Conservation (phyloP, 306 rosid genomes). For the Astragalus membranaceus region DNA sequence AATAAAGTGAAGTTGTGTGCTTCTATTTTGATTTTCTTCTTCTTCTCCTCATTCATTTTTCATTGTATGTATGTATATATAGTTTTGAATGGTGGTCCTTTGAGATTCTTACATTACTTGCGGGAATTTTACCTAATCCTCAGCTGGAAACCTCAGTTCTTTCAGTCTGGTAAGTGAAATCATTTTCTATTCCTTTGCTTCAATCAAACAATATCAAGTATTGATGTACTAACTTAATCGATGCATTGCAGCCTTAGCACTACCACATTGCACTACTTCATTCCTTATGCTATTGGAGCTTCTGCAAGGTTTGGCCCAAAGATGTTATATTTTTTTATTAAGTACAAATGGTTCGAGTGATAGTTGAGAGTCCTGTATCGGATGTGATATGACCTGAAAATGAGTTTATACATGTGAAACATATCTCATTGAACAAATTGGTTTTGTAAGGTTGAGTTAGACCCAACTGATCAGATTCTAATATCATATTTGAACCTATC, state of each 20-base stretch:
- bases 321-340: not conserved
- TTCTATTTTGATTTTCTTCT: not conserved
- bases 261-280: constrained; percentile 41
- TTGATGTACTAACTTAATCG: constrained; percentile 9
- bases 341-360: too few relatives aligned
- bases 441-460: too few relatives aligned
- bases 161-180: constrained; percentile 42
- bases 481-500: too few relatives aligned
- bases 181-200: not conserved
- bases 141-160: constrained; percentile 61
- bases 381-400: too few relatives aligned
- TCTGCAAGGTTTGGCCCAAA: constrained; percentile 44
- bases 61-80: not conserved
- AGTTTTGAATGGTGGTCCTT: constrained; percentile 79
- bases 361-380: too few relatives aligned
- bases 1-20: not conserved
- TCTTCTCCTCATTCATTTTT: not conserved
- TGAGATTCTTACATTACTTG: constrained; percentile 55
- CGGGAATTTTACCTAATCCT: constrained; percentile 58
- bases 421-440: too few relatives aligned
- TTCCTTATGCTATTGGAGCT: constrained; percentile 55
- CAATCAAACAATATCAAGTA: not conserved
- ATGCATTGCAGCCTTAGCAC: constrained; percentile 40
- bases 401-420: too few relatives aligned
- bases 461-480: too few relatives aligned